Evolutionary conservation across 768 basidiomycete genomes (phyloP), one percentile per base, ranked within the genome.

Genomic region (Psilocybe azurescens): DNA sequence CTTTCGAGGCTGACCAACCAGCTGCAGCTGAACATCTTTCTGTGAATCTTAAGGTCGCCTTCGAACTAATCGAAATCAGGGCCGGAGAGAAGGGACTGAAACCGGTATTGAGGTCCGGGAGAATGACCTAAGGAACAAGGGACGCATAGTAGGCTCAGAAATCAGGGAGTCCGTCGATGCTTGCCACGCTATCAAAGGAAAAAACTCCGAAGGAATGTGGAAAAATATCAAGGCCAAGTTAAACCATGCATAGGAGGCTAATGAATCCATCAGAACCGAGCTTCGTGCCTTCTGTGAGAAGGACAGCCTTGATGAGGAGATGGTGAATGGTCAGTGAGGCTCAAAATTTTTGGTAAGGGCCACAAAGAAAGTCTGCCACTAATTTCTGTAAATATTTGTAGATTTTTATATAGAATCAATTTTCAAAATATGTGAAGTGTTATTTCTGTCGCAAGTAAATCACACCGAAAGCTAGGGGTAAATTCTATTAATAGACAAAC

Each of bases 1-100:
- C 65, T 44, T 58, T 64, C 7, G 16, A 58, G 18, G 56, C 20
- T 10, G 65, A 67, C 51, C 62, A 63, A n/a, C 65, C 62, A 8
- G 33, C 14, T 7, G 49, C 51, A 1, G 59, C 59, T 16, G 56
- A 48, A 2, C 48, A 67, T 18, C 50, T 63, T 10, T 41, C 59
- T 1, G 18, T 56, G 14, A 56, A 46, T 38, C 61, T 62, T 16
- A 20, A 51, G 5, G 62, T 59, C 8, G 65, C 53, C 1, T 59
- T 67, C 33, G 62, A 67, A 44, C 47, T 67, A 28, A 46, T 67
- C n/a, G 59, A 67, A 30, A 49, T 67, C 9, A 51, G 65, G 24
- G 61, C 56, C 1, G 65, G 65, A 20, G 50, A 46, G 28, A 44
- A 59, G 14, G 65, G 53, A 3, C 16, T 56, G 16, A 63, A 63